Percentiles rank a stretch among this genome's conserved stretches.
Evolutionary conservation across 371 early-diverging fungal species (phyloP).

Genomic region (Coemansia sp.): DNA sequence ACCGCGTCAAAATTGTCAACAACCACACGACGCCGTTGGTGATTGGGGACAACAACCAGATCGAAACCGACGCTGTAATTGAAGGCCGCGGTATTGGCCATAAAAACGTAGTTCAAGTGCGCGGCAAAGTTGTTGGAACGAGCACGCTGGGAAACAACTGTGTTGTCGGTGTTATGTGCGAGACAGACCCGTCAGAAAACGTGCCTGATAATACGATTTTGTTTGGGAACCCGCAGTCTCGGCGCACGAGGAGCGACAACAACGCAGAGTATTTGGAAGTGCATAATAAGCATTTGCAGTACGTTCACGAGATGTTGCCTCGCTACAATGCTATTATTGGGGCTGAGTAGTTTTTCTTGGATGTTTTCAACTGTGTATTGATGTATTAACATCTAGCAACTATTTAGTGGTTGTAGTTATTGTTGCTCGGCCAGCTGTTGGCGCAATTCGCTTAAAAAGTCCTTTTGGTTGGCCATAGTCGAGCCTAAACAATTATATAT

Average conservation of each 20-base stretch:
- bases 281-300: conserved; percentile 58
- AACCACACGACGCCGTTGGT: conserved; percentile 46
- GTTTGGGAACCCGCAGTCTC: conserved; percentile 52
- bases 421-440: conserved; percentile 23
- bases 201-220: conserved; percentile 57
- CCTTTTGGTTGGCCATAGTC: conserved; percentile 47
- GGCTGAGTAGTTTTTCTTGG: conserved; percentile 21
- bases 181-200: conserved; percentile 46
- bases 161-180: conserved; percentile 57
- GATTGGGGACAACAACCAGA: conserved; percentile 58
- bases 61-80: conserved; percentile 57
- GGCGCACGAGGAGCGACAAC: conserved; percentile 34
- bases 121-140: conserved; percentile 38
- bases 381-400: background rate
- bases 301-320: conserved; percentile 56
- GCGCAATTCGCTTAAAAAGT: conserved; percentile 44
- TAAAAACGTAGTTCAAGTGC: conserved; percentile 55
- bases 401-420: background rate
- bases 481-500: conserved; percentile 17
- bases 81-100: conserved; percentile 57
- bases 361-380: background rate
- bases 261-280: conserved; percentile 23
- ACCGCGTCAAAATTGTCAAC: conserved; percentile 57
- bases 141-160: conserved; percentile 58
- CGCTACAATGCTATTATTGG: conserved; percentile 55